These are phyloP conservation scores for Peltaster fructicola DNA, from an alignment of 2,329 filamentous ascomycete species.

Conservation along the genomic window DNA sequence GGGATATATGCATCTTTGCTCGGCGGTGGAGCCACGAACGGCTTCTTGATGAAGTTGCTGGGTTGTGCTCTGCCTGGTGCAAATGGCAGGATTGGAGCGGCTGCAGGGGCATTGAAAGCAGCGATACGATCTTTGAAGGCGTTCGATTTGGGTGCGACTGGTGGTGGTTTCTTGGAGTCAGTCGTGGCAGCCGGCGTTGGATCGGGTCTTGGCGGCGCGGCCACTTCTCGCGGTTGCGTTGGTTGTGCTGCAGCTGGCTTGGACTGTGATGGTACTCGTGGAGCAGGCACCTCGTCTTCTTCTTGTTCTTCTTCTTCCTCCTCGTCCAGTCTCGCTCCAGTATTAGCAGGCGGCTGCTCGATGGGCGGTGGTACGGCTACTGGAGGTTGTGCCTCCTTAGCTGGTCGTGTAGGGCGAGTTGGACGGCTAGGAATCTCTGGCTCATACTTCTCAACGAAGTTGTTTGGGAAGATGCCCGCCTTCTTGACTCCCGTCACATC, in stretches of 20 bases:
- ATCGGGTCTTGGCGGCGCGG: slow-evolving; percentile 11
- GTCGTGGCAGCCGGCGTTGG: slow-evolving; percentile 22
- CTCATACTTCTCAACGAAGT: slow-evolving; percentile 95
- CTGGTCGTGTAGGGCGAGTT: slow-evolving; percentile 48
- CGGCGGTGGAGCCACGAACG: slow-evolving; percentile 86
- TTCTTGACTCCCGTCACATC: slow-evolving; percentile 57
- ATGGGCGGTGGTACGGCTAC: slow-evolving; percentile 9
- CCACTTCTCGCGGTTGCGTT: slow-evolving; percentile 20
- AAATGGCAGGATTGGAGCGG: slow-evolving; percentile 75
- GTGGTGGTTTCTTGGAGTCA: slow-evolving; percentile 44
- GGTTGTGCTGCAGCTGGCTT: too few species aligned
- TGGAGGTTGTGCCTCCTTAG: slow-evolving; percentile 35
- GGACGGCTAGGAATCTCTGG: slow-evolving; percentile 79
- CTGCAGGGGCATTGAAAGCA: slow-evolving; percentile 82
- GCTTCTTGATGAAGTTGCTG: slow-evolving; percentile 77
- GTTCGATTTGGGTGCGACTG: slow-evolving; percentile 49
- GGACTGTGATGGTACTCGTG: slow-evolving; percentile 15
- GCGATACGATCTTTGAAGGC: slow-evolving; percentile 94
- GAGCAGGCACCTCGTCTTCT: slow-evolving; percentile 11
- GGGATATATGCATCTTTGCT: slow-evolving; percentile 84
- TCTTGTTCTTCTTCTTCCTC: slow-evolving; percentile 5
- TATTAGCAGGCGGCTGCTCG: slow-evolving; percentile 16
- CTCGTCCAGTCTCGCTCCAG: slow-evolving; percentile 4
- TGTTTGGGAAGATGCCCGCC: slow-evolving; percentile 82
- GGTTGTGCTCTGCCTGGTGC: slow-evolving; percentile 48